phyloP scores from a whole-genome alignment of 345 rosid genomes.

The Capsella bursapastoris region DNA sequence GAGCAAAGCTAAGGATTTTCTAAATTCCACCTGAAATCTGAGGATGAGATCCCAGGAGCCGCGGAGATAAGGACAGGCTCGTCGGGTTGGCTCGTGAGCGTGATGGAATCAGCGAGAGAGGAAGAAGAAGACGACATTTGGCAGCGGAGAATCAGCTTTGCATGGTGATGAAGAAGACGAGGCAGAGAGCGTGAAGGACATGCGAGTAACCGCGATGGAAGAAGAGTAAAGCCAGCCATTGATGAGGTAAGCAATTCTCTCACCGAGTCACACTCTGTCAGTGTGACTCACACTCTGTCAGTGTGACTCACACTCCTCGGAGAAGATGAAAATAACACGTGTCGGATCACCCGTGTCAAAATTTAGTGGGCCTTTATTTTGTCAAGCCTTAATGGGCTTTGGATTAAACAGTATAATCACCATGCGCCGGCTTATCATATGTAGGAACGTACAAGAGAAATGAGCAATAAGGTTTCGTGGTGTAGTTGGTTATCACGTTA shows the following conservation, averaged over 20 bases:
- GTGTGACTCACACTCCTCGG: not conserved
- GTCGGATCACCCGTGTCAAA: not conserved
- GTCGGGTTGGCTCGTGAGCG: constrained; percentile 57
- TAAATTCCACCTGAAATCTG: constrained; percentile 63
- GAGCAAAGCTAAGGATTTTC: not conserved
- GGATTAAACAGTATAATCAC: too few relatives aligned
- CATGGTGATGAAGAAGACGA: constrained; percentile 32
- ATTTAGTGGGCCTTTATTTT: too few relatives aligned
- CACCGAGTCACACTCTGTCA: not conserved
- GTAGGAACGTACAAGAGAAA: too few relatives aligned
- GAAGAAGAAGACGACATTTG: constrained; percentile 53
- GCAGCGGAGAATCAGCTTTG: constrained; percentile 28
- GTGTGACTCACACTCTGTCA: constrained; percentile 7
- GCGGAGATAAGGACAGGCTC: constrained; percentile 67
- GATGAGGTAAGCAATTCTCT: not conserved
- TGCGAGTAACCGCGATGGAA: constrained; percentile 37
- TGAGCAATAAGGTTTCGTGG: constrained; percentile 65
- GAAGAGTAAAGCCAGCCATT: constrained; percentile 27
- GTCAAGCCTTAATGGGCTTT: too few relatives aligned
- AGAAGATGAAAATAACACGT: constrained; percentile 7
- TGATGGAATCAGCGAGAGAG: constrained; percentile 50
- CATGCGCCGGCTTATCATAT: too few relatives aligned
- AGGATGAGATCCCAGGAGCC: constrained; percentile 65
- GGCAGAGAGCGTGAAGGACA: constrained; percentile 30
- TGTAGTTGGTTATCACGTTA: constrained; percentile 99